Evolutionary conservation across 176 grass and related monocot genomes (phyloP), one percentile per base, ranked within the genome.

Genomic region (Carex parvula): DNA sequence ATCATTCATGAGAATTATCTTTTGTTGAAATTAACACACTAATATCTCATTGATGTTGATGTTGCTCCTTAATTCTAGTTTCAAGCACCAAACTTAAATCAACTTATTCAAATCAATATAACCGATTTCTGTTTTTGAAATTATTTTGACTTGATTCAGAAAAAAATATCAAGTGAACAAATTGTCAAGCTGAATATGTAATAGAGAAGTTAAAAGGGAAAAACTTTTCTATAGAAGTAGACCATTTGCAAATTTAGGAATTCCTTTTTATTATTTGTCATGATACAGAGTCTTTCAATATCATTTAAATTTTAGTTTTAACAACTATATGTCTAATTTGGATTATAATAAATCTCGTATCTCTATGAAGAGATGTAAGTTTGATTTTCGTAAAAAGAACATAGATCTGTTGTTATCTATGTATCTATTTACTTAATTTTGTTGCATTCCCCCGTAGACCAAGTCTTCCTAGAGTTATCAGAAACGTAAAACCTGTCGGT

Each of bases 401-500:
- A 35, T 35, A 35, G 1, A 46, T 11, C 8, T 50, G 46, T 50
- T 50, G 9, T 50, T 50, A 2, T 50, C 44, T 32, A 20, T 42
- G 9, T 73, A 29, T 76, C 30, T 55, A 56, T 53, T 26, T 76
- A 55, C 55, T 76, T 29, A 76, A 55, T 77, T 16, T 30, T 33
- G 1, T 56, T 35, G 50, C 21, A 30, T 78, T 78, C 12, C 6
- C 24, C 6, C 3, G 44, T 50, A 54, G 22, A 54, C 62, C 81
- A 35, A 46, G 80, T 83, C 42, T 66, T 53, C 42, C 44, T 83
- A 11, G 46, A 66, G 48, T 29, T 35, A 12, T 42, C 39, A 24
- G 56, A 81, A 81, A 46, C 59, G 79, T 64, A 59, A 52, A 54
- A 54, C 22, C 77, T 69, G 20, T 29, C 14, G 53, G 81, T 68